Evolutionary conservation across 192 early-diverging fungal genomes (phyloP), one percentile per base, ranked within the genome.

Genomic region (Backusella parvicylindrica): DNA sequence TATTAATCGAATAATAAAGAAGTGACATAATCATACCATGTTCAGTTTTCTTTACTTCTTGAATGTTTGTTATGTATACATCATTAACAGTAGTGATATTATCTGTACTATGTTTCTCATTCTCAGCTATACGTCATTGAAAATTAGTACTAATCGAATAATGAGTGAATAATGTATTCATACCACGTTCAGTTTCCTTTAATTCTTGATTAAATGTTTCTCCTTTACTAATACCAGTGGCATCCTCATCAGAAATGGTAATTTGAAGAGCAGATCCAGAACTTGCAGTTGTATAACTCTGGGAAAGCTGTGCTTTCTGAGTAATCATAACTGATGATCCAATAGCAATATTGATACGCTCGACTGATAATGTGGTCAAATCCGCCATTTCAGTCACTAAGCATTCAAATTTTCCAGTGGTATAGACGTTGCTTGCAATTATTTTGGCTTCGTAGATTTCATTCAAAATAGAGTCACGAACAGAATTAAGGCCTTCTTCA

Each of bases 361-460:
- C 33, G 9, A 21, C 37, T 7, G 56, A 64, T 0, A 21, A 11
- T 2, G 23, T 53, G 1, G 50, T 63, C 32, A 64, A 35, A 11
- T 72, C 18, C 33, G 47, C 4, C 18, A 72, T 13, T 15, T 72
- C 23, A 2, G 12, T 13, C 16, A 63, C 36, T 6, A 72, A 37
- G 2, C 2, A 1, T 21, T 64, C 31, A 3, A 64, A 7, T n/a
- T 38, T 32, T 0, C 71, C 71, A 26, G 71, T 63, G 3, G 50
- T 21, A 38, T 72, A 35, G 21, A 53, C 36, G 18, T 72, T 30
- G 5, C 38, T 63, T 28, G 71, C 49, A 28, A 72, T 40, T 2
- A 18, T 33, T 6, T 72, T 72, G 53, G 36, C 49, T 28, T 72
- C 71, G 37, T 23, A 18, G 1, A 72, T 56, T 32, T 72, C 53